Base-by-base conservation (phyloP, 2,329 filamentous ascomycete species). In the Davidsoniella australis region DNA sequence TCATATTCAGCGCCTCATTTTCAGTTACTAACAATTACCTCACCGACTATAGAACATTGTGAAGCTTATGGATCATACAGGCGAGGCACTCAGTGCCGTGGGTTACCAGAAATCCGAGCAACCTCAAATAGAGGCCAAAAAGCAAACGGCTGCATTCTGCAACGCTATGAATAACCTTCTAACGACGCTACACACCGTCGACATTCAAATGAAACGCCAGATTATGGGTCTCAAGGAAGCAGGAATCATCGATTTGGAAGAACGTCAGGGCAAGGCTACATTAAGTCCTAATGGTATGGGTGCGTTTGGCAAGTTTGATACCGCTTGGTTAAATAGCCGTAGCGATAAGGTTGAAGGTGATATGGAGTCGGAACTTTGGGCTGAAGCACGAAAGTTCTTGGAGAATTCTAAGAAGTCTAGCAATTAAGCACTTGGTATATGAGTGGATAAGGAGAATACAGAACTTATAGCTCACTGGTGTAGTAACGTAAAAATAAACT, bases 261-360 rank as follows among this genome's bases (percentile, higher is more conserved):
- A 53, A 26, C 41, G 36, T 39, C 29, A 45, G 43, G 40, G 44
- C 5, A 50, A 48, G 47, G 63, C 62, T 41, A 67, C 68, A 8
- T 56, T 76, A 55, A 66, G 76, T 60, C 69, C 78, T 38, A 66
- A 75, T 41, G 75, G 71, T 38, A 64, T 68, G 50, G 75, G 69
- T 18, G 69, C 68, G 57, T 72, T 77, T 33, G 75, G 73, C 8
- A 67, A 66, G 24, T 68, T 95, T 48, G 88, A 95, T 60, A 80
- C 93, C 12, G 88, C 88, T 29, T 89, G 84, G 76, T 65, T 96
- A 57, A 96, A 95, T 61, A 88, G 85, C 58, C 75, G 85, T 51
- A 85, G 84, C 54, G 82, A 84, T 55, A 81, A 81, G 54, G 83
- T 93, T 18, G 85, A 85, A 50, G 76, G 80, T 58, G 82, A 85